Base-by-base conservation (phyloP, 495 filamentous ascomycete genomes). In the Aspergillus cristatus region DNA sequence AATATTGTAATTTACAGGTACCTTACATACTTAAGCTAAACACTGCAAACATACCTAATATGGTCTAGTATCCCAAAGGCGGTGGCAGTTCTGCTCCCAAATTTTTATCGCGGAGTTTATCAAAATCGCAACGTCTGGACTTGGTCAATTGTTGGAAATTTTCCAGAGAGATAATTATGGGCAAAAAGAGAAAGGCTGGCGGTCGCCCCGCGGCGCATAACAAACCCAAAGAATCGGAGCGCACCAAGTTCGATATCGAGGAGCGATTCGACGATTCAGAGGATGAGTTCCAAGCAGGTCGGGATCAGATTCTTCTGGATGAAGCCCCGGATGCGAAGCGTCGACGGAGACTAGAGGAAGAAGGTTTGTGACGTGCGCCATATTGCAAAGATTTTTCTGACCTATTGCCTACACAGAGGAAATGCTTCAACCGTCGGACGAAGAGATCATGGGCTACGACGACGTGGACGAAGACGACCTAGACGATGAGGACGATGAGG, bases 251-350 rank as follows among this genome's bases (percentile, higher is more conserved):
- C 34, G 48, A 67, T 36, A 74, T 78, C n/a, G 89, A 81, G 63
- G 76, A 84, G 55, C 81, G 90, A 51, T 81, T 95, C 46, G 86
- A 89, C 49, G 80, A 93, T 52, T 90, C 86, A 1, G 85, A 93
- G 50, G 91, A 98, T 62, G 87, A 91, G 42, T 94, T 94, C 60
- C 81, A 84, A 48, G 62, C 84, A 28, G 76, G 84, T 39, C 75
- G 84, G 20, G 90, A 97, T 58, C 79, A 85, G 47, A 75, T 98
- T 37, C 59, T 93, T 48, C 67, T 98, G 17, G 85, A 91, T 32
- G 84, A 90, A 44, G 79, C 68, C 18, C 82, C 82, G 18, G 76
- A 81, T 18, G 75, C 80, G 30, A 95, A 91, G 68, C 77, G 82
- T 46, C 69, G 78, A 44, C 74, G 77, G 51, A 79, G 75, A 48